Evolutionary conservation across 495 filamentous ascomycete genomes (phyloP).

Genomic region (Sporormia fimetaria): DNA sequence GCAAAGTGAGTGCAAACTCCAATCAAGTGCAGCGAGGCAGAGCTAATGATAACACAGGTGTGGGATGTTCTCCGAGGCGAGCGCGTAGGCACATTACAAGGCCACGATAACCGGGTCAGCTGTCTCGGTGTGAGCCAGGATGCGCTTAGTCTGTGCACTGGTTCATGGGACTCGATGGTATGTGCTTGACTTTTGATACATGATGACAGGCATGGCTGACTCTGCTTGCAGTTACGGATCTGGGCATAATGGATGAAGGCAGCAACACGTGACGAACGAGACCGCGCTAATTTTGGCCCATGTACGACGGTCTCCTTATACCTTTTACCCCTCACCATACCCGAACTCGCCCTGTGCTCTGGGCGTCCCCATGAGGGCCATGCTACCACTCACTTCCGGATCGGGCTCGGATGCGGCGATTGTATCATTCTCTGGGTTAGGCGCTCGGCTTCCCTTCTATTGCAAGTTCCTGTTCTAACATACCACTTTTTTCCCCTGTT

Average conservation of each 20-base stretch:
- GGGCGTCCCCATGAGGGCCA: conserved; percentile 5
- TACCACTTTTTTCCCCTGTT: conserved; percentile 16
- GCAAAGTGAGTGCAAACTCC: conserved; percentile 60
- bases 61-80: conserved; percentile 97
- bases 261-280: conserved; percentile 15
- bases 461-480: conserved; percentile 4
- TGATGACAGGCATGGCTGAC: conserved; percentile 13
- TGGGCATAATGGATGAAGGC: conserved; percentile 23
- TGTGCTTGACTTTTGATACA: conserved; percentile 34
- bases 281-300: conserved; percentile 12
- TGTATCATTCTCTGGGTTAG: conserved; percentile 12
- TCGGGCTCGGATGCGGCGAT: conserved; percentile 11
- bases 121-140: conserved; percentile 97
- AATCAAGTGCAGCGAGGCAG: neutral
- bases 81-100: conserved; percentile 89
- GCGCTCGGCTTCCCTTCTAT: conserved; percentile 11
- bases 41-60: conserved; percentile 47
- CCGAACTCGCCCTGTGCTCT: neutral
- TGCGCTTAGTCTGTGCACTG: conserved; percentile 96
- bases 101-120: conserved; percentile 97
- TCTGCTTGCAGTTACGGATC: conserved; percentile 31
- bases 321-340: conserved; percentile 5
- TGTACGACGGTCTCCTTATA: conserved; percentile 12
- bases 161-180: conserved; percentile 98
- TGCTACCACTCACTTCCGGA: conserved; percentile 6